These are phyloP conservation scores for Aureobasidium sp. DNA, from an alignment of 2,329 filamentous ascomycete genomes.

Conservation along the genomic window DNA sequence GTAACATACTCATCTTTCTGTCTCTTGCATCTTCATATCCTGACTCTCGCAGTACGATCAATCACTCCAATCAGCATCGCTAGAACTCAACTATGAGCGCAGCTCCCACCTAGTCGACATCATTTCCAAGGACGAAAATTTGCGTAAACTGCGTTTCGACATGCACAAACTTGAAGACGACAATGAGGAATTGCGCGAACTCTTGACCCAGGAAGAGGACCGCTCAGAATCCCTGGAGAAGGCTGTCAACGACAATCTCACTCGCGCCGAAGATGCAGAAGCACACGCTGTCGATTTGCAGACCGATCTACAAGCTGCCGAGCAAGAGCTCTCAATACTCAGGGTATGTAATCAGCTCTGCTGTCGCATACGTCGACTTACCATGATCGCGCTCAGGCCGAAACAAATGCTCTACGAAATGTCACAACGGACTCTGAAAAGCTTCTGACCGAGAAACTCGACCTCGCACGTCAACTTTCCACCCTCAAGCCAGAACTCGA, in stretches of 20 bases:
- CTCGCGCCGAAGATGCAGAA: conserved; percentile 42
- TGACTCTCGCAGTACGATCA: conserved; percentile 38
- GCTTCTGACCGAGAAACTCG: conserved; percentile 58
- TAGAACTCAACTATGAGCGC: conserved; percentile 65
- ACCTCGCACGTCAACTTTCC: conserved; percentile 53
- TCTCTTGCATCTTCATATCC: conserved; percentile 43
- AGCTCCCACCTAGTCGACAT: conserved; percentile 58
- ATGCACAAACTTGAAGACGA: conserved; percentile 68
- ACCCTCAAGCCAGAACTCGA: conserved; percentile 55
- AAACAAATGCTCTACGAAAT: conserved; percentile 62
- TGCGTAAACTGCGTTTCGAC: conserved; percentile 62
- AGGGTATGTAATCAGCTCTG: conserved; percentile 36
- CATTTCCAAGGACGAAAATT: conserved; percentile 67
- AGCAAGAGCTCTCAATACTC: conserved; percentile 50
- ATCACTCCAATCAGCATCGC: conserved; percentile 45
- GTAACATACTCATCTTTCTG: conserved; percentile 26
- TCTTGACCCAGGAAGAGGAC: conserved; percentile 54
- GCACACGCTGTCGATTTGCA: conserved; percentile 39
- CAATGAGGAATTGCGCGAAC: conserved; percentile 59
- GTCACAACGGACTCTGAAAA: conserved; percentile 64
- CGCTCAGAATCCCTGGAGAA: conserved; percentile 51
- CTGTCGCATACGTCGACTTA: neutral
- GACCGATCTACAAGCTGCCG: conserved; percentile 45
- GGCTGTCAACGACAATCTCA: conserved; percentile 42
- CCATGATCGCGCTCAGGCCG: conserved; percentile 46